phyloP scores from a whole-genome alignment of 164 flowering plant species.

The Stephania yunnanensis region DNA sequence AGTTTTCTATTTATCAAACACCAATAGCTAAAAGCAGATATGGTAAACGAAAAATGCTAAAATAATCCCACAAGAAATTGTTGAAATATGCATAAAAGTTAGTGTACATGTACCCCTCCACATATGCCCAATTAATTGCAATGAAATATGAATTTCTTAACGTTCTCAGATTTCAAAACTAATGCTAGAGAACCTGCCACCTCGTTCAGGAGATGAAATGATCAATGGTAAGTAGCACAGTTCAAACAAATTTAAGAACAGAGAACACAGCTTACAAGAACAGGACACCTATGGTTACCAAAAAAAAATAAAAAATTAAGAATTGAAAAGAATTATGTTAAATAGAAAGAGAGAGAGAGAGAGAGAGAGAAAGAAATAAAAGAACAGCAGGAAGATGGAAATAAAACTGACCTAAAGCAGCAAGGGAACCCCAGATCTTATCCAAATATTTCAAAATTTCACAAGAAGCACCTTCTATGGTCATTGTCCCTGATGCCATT shows the following conservation, averaged over 20 bases:
- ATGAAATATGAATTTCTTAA: neutral
- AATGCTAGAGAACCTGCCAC: neutral
- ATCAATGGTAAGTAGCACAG: neutral
- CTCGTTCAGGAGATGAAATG: neutral
- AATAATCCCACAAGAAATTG: no score
- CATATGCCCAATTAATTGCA: no score
- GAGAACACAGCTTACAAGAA: neutral
- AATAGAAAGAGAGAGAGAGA: neutral
- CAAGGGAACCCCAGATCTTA: conserved; percentile 72
- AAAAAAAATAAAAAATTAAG: neutral
- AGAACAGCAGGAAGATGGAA: neutral
- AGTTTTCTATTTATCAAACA: neutral
- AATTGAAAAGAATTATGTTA: neutral
- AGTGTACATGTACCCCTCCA: no score
- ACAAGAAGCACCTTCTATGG: conserved; percentile 72
- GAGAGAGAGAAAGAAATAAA: neutral
- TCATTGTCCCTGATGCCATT: conserved; percentile 50
- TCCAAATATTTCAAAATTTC: conserved; percentile 74
- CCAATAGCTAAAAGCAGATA: neutral
- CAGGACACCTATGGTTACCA: no score
- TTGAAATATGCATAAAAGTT: no score
- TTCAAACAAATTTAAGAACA: neutral
- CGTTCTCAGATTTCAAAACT: neutral
- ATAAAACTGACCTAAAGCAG: conserved; percentile 62
- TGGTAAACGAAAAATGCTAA: neutral